Percentiles rank a stretch among this genome's conserved stretches.
phyloP scores from a whole-genome alignment of 2,329 filamentous ascomycete species.

The Diaporthe ampelina region DNA sequence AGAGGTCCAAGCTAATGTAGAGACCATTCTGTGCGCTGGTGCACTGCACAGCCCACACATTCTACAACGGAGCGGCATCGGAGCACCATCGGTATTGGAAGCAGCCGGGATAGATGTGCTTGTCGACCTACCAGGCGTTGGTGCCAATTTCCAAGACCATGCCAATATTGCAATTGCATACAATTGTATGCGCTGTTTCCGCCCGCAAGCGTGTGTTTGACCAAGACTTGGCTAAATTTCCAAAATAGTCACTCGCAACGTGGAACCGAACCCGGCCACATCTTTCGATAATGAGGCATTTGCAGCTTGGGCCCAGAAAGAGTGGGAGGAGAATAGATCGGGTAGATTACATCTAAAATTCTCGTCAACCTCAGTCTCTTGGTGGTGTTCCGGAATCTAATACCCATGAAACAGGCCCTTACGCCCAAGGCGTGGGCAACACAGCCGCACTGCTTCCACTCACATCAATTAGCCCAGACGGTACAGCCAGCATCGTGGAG shows the following conservation, averaged over 20 bases:
- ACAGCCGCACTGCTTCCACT: neutral
- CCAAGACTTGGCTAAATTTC: neutral
- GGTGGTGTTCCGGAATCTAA: neutral
- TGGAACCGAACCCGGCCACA: neutral
- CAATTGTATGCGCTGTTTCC: neutral
- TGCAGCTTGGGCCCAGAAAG: neutral
- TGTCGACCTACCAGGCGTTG: conserved; percentile 5
- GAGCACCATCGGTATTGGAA: neutral
- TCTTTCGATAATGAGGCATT: neutral
- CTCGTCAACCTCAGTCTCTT: neutral
- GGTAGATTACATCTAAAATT: neutral
- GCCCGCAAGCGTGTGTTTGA: neutral
- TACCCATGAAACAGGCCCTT: neutral
- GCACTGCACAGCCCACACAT: neutral
- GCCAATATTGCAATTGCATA: neutral
- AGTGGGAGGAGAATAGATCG: conserved; percentile 1
- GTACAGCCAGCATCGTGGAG: neutral
- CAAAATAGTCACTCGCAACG: neutral
- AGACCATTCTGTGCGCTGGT: neutral
- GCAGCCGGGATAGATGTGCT: neutral
- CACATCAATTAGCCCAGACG: neutral
- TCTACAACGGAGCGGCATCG: neutral
- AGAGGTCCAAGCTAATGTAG: neutral
- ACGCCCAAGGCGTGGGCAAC: neutral
- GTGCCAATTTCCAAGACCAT: neutral